These are phyloP conservation scores for Globisporangium solare DNA, from an alignment of 352 stramenopile species.

Conservation along the genomic window DNA sequence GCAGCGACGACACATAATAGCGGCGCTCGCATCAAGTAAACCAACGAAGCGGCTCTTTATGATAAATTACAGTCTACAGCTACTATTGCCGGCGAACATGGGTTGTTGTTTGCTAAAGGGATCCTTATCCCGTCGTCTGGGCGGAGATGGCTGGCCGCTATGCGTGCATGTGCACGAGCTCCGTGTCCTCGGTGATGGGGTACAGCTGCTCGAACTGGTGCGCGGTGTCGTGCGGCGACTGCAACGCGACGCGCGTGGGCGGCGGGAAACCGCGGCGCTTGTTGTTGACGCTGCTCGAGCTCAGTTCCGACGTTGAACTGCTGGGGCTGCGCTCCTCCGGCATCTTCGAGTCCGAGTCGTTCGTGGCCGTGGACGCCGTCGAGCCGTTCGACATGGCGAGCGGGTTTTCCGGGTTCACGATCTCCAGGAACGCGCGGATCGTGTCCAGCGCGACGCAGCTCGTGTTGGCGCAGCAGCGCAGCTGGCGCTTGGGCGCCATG, in stretches of 20 bases:
- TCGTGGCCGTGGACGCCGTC: neutral
- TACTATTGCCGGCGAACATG: no score
- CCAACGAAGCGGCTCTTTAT: no score
- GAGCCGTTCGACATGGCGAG: neutral
- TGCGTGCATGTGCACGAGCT: conserved; percentile 22
- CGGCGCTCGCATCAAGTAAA: no score
- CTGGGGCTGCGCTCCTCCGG: neutral
- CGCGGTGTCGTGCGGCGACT: conserved; percentile 7
- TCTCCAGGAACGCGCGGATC: conserved; percentile 49
- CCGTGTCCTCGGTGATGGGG: conserved; percentile 49
- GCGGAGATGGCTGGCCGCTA: neutral
- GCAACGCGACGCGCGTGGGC: conserved; percentile 17
- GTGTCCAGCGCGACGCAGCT: conserved; percentile 36
- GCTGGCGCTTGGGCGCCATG: conserved; percentile 33
- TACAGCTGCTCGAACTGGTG: conserved; percentile 43
- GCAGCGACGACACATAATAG: conserved; percentile 4
- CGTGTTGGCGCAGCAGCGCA: conserved; percentile 54
- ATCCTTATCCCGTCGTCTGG: neutral
- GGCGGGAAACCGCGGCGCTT: conserved; percentile 19
- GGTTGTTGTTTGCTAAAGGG: neutral
- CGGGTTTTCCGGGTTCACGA: conserved; percentile 19
- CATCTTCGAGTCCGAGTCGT: neutral
- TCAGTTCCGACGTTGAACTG: neutral
- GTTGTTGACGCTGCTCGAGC: neutral
- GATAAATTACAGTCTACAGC: no score